Evolutionary conservation across 106 monocot species (phyloP), one percentile per base, ranked within the genome.

Genomic region (Allium cepa): DNA sequence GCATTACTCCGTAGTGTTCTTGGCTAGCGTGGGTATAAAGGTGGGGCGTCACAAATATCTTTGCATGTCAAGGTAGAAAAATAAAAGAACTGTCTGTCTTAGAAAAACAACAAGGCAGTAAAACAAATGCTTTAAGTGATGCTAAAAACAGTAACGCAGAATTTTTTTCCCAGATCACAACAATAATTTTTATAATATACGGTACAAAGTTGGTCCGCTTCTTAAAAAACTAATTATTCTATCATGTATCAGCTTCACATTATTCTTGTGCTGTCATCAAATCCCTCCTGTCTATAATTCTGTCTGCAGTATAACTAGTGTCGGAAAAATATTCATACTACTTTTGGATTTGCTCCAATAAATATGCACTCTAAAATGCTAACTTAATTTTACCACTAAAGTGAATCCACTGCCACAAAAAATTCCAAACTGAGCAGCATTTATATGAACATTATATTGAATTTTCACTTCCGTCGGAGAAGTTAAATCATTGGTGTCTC

Each of bases 391-490:
- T 48, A 68, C 80, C 50, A 72, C 79, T 67, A 87, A 69, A 26
- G 87, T 90, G 78, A 87, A 94, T 45, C 94, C 94, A 76, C 94
- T 90, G 17, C 94, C 94, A 75, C 94, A 94, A 56, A 77, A 87
- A 15, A 87, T 67, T 17, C 66, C 69, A 26, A 75, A 15, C 18
- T 60, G 67, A 53, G 10, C 14, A 57, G 48, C 28, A 68, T 36
- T 55, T 64, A 2, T 50, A 3, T 67, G 67, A 8, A 22, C n/a
- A 17, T 47, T 70, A 62, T 12, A 69, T 46, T 13, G 46, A 8
- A 85, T 28, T 11, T 71, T 57, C 13, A 94, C 87, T 46, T 46
- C 49, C 66, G 79, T 80, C 9, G 94, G 94, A 13, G 22, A 26
- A 50, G 70, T 82, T 58, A 81, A 82, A 71, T 94, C 94, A n/a